phyloP scores from a whole-genome alignment of 805 yeast genomes.

The Lipomyces sp. region DNA sequence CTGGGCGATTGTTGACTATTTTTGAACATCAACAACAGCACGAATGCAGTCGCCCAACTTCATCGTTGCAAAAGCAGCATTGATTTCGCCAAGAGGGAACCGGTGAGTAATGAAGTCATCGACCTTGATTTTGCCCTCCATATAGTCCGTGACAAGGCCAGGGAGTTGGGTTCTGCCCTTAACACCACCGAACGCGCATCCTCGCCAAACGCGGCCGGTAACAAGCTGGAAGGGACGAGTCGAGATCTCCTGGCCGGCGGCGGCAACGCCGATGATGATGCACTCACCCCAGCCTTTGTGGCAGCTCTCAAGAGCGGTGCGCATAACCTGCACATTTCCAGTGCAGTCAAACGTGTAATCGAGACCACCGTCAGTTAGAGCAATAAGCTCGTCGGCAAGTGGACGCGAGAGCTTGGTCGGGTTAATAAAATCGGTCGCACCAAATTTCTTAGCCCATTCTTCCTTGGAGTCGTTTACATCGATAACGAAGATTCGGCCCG shows the following conservation, averaged over 20 bases:
- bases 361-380: constrained; percentile 94
- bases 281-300: constrained; percentile 99
- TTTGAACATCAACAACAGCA: constrained; percentile 63
- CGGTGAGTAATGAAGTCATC: constrained; percentile 95
- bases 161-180: constrained; percentile 97
- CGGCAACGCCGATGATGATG: constrained; percentile 95
- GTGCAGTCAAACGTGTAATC: constrained; percentile 98
- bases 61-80: constrained; percentile 90
- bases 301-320: constrained; percentile 92
- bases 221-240: constrained; percentile 99
- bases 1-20: too few relatives aligned
- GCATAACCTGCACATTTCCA: constrained; percentile 93
- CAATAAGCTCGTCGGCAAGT: constrained; percentile 77
- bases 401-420: constrained; percentile 69
- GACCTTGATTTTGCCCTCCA: constrained; percentile 76
- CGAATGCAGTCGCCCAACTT: constrained; percentile 92
- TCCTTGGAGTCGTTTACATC: constrained; percentile 84
- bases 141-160: constrained; percentile 79
- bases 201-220: constrained; percentile 98
- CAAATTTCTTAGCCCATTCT: constrained; percentile 82
- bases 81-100: constrained; percentile 72
- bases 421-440: constrained; percentile 93
- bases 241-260: constrained; percentile 94
- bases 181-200: constrained; percentile 99
- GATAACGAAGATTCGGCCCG: constrained; percentile 71